phyloP scores from a whole-genome alignment of 2,329 filamentous ascomycete species.

The Bretziella fagacearum region DNA sequence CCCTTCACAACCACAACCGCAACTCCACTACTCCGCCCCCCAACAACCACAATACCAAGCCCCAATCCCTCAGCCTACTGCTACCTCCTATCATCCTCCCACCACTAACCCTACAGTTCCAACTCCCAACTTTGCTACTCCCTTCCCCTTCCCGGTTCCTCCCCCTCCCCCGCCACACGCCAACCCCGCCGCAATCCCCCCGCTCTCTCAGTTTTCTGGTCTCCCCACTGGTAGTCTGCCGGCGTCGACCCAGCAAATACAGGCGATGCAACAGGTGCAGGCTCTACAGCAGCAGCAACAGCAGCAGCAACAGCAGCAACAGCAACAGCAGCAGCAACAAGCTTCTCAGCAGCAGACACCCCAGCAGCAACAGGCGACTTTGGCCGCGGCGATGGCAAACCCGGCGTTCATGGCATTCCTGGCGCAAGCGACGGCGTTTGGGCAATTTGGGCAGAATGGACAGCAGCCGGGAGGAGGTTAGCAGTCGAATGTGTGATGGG shows the following conservation, averaged over 20 bases:
- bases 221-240: not conserved
- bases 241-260: slow-evolving; percentile 4
- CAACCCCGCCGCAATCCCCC: slow-evolving; percentile 3
- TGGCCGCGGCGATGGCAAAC: slow-evolving; percentile 9
- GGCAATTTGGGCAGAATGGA: not conserved
- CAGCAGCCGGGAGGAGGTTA: slow-evolving; percentile 2
- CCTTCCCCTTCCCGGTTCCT: slow-evolving; percentile 6
- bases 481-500: not conserved
- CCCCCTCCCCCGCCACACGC: slow-evolving; percentile 6
- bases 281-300: slow-evolving; percentile 16
- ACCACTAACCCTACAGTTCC: not conserved
- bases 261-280: slow-evolving; percentile 1
- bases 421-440: slow-evolving; percentile 1
- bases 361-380: slow-evolving; percentile 3
- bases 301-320: slow-evolving; percentile 22
- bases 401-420: slow-evolving; percentile 11
- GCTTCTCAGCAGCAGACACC: slow-evolving; percentile 17
- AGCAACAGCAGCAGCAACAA: slow-evolving; percentile 19
- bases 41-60: slow-evolving; percentile 4
- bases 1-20: not conserved
- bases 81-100: not conserved
- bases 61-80: not conserved
- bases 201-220: slow-evolving; percentile 1
- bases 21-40: not conserved
- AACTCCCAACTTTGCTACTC: not conserved